These are phyloP conservation scores for Trypanosoma avium DNA, from an alignment of 208 protist species.

Conservation along the genomic window DNA sequence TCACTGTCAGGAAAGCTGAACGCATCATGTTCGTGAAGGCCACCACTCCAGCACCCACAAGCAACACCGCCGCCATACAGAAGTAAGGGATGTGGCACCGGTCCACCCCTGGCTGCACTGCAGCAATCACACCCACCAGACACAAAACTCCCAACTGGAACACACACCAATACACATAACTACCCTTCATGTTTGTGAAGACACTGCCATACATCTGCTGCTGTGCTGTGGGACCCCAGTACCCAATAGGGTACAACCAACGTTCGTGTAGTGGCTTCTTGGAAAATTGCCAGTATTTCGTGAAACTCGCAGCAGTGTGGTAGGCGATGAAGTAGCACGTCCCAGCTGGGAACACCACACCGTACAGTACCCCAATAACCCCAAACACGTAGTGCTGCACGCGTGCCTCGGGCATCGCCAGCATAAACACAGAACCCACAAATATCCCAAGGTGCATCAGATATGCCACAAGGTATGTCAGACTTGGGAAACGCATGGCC, in stretches of 20 bases:
- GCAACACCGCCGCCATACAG: conserved; percentile 17
- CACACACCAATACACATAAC: conserved; percentile 8
- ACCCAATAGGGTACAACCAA: conserved; percentile 16
- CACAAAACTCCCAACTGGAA: conserved; percentile 9
- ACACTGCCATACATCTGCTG: conserved; percentile 6
- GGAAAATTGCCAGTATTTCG: conserved; percentile 13
- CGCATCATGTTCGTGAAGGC: conserved; percentile 20
- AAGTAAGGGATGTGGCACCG: conserved; percentile 14
- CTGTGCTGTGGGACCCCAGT: conserved; percentile 2
- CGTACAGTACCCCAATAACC: conserved; percentile 10
- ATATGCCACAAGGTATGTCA: conserved; percentile 14
- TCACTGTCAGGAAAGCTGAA: conserved; percentile 20
- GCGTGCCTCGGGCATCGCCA: background rate
- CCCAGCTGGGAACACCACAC: conserved; percentile 9
- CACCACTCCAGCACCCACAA: conserved; percentile 2
- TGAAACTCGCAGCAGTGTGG: conserved; percentile 2
- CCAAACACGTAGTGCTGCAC: conserved; percentile 19
- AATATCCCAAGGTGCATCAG: conserved; percentile 17
- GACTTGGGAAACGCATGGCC: conserved; percentile 11
- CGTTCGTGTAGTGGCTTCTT: background rate
- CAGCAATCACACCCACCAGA: conserved; percentile 4
- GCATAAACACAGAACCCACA: conserved; percentile 13
- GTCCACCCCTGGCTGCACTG: conserved; percentile 3
- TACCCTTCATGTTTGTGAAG: conserved; percentile 2
- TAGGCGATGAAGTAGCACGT: conserved; percentile 11